These are phyloP conservation scores for Cucurbita argyrosperma DNA, from an alignment of 306 rosid genomes.

Conservation along the genomic window DNA sequence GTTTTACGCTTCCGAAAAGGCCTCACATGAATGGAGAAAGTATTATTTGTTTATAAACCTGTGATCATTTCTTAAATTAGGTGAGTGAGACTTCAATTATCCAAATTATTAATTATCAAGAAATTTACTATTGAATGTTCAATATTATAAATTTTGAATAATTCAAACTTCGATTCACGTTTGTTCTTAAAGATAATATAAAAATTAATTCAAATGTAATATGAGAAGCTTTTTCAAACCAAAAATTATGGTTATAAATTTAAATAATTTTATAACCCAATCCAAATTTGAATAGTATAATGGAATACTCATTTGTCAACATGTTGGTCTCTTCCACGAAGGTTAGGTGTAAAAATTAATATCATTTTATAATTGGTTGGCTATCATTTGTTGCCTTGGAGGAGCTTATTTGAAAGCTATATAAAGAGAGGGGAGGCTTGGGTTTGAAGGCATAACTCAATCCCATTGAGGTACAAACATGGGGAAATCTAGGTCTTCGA, in stretches of 20 bases:
- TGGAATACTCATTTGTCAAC: neutral
- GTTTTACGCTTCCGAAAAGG: too few relatives aligned
- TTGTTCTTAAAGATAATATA: neutral
- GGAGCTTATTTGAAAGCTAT: neutral
- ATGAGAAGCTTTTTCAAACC: neutral
- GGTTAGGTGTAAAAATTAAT: neutral
- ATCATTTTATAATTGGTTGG: neutral
- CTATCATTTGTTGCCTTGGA: neutral
- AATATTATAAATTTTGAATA: neutral
- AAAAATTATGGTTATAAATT: neutral
- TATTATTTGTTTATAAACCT: too few relatives aligned
- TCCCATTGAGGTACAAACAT: neutral
- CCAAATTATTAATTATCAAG: neutral
- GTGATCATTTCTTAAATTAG: too few relatives aligned
- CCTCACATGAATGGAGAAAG: too few relatives aligned
- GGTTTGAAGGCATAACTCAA: neutral
- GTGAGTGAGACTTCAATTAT: too few relatives aligned
- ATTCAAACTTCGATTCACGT: neutral
- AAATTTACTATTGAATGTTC: too few relatives aligned
- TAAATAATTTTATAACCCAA: neutral
- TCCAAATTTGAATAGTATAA: neutral
- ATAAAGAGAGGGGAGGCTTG: neutral
- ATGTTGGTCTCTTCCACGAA: neutral
- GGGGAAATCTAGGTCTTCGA: neutral
- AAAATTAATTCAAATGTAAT: neutral